Evolutionary conservation across 2,329 filamentous ascomycete species (phyloP).

Genomic region (Claviceps cyperi): DNA sequence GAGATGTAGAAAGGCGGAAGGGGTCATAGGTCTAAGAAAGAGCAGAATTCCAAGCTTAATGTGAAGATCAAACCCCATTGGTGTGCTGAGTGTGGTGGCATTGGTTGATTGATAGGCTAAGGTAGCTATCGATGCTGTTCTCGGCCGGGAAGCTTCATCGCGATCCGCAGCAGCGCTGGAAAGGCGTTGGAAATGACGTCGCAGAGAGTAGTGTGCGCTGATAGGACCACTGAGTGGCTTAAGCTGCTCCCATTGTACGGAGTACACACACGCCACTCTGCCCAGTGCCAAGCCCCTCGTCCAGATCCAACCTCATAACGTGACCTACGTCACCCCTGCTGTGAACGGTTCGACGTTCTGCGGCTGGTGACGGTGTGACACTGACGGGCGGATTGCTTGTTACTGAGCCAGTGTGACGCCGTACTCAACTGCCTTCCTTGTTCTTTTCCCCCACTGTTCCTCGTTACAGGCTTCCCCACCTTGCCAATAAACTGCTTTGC

Average conservation of each 20-base stretch:
- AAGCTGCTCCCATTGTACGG: too few species aligned
- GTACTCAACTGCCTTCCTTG: background rate
- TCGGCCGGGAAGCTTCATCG: constrained; percentile 1
- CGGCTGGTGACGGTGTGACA: background rate
- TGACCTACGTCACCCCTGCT: background rate
- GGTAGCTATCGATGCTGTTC: background rate
- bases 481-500: background rate
- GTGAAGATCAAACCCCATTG: background rate
- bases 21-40: background rate
- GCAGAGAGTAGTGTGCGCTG: background rate
- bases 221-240: background rate
- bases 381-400: background rate
- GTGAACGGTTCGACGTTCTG: background rate
- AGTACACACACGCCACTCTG: too few species aligned
- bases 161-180: background rate
- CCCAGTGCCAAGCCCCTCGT: too few species aligned
- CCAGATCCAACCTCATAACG: too few species aligned
- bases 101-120: background rate
- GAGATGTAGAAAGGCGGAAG: background rate
- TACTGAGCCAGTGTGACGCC: background rate
- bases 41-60: background rate
- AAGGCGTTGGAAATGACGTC: constrained; percentile 3
- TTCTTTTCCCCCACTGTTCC: background rate
- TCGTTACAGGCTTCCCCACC: too few species aligned
- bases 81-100: background rate